Evolutionary conservation across 371 early-diverging fungal genomes (phyloP).

Genomic region (Conidiobolus coronatus): DNA sequence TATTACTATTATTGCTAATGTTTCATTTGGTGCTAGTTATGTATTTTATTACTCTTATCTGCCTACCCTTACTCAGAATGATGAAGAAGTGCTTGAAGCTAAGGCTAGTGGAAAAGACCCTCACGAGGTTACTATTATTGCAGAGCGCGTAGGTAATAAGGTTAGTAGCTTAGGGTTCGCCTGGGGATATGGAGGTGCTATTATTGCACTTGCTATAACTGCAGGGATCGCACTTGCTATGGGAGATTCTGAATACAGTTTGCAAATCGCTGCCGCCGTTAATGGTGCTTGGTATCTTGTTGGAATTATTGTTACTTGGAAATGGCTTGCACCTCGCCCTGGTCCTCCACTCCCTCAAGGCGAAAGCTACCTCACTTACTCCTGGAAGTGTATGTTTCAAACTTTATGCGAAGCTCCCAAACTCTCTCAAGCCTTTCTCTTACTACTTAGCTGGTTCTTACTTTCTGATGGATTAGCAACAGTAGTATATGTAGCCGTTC

Average conservation of each 20-base stretch:
- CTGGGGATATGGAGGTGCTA: conserved; percentile 17
- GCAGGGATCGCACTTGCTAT: conserved; percentile 16
- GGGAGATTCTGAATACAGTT: conserved; percentile 6
- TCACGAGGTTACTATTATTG: background rate
- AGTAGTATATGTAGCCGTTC: conserved; percentile 14
- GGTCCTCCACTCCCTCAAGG: conserved; percentile 24
- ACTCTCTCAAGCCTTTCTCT: conserved; percentile 16
- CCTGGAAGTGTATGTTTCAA: conserved; percentile 13
- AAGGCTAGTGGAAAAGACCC: background rate
- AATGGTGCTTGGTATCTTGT: conserved; percentile 24
- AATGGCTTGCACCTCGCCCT: conserved; percentile 20
- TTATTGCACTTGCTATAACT: conserved; percentile 15
- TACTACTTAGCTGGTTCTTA: conserved; percentile 15
- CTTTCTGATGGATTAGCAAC: conserved; percentile 17
- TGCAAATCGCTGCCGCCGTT: conserved; percentile 20
- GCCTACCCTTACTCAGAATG: conserved; percentile 21
- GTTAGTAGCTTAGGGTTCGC: conserved; percentile 21
- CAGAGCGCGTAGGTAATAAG: conserved; percentile 16
- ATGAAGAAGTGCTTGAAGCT: conserved; percentile 12
- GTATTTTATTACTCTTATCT: conserved; percentile 33
- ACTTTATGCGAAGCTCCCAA: conserved; percentile 9
- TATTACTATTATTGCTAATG: conserved; percentile 16
- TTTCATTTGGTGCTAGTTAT: conserved; percentile 22
- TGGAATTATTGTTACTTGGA: conserved; percentile 11
- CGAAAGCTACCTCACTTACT: conserved; percentile 16